These are phyloP conservation scores for Russula lepida DNA, from an alignment of 768 basidiomycete genomes.

Conservation along the genomic window DNA sequence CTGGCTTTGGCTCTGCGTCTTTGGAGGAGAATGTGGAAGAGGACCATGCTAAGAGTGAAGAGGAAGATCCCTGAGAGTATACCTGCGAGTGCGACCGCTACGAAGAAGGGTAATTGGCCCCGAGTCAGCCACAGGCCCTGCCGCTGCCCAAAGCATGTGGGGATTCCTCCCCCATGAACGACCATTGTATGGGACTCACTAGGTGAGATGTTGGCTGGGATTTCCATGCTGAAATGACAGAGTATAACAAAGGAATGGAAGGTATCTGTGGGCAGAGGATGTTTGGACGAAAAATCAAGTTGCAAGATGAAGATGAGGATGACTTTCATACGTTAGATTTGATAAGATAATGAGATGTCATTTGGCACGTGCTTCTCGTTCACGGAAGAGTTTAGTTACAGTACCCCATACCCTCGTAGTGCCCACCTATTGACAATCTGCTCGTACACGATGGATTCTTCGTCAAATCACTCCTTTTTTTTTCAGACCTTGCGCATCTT, in stretches of 20 bases:
- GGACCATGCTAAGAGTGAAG: background rate
- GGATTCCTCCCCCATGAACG: background rate
- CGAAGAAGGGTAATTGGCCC: background rate
- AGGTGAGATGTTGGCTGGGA: background rate
- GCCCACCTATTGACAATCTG: no score
- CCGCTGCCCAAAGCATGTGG: background rate
- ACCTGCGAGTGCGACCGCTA: constrained; percentile 5
- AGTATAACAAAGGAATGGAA: background rate
- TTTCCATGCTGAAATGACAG: constrained; percentile 6
- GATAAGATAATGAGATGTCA: background rate
- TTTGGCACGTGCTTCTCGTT: no score
- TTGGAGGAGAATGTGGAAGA: constrained; percentile 4
- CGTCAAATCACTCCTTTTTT: no score
- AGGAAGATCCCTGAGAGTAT: constrained; percentile 7
- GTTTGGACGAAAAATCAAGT: background rate
- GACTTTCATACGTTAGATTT: background rate
- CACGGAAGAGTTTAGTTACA: no score
- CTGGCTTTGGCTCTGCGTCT: constrained; percentile 1
- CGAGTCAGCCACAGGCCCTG: constrained; percentile 3
- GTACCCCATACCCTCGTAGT: no score
- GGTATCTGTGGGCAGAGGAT: background rate
- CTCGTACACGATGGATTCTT: no score
- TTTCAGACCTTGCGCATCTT: no score
- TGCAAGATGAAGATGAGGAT: background rate
- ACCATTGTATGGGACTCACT: constrained; percentile 5